phyloP scores from a whole-genome alignment of 208 protist genomes.

The Leishmania gerbilli region DNA sequence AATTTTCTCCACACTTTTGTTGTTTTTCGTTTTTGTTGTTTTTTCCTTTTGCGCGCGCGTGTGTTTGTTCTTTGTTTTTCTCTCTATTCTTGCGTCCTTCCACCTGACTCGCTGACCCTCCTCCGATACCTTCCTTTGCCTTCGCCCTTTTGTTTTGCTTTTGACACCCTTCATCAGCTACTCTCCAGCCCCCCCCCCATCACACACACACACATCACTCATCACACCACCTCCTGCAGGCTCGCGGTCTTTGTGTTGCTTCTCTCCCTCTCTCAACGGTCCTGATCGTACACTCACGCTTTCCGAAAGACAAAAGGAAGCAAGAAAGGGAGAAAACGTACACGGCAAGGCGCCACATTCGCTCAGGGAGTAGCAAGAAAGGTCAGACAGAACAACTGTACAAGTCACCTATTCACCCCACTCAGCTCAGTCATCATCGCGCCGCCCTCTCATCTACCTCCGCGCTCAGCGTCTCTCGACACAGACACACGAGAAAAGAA shows the following conservation, averaged over 20 bases:
- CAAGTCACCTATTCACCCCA: neutral
- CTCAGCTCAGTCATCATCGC: neutral
- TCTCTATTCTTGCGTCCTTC: slow-evolving; percentile 12
- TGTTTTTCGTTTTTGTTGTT: neutral
- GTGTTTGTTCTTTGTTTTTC: slow-evolving; percentile 4
- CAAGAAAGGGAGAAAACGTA: neutral
- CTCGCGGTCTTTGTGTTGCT: neutral
- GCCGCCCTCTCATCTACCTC: neutral
- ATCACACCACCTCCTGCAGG: neutral
- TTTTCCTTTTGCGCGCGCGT: neutral
- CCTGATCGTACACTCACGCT: neutral
- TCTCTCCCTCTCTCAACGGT: neutral
- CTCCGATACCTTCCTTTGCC: slow-evolving; percentile 10
- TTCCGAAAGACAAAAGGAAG: neutral
- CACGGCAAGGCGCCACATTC: neutral
- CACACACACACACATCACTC: no score
- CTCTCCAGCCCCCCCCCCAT: neutral
- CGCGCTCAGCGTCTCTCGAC: neutral
- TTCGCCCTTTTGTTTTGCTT: neutral
- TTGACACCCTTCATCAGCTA: neutral
- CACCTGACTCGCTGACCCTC: neutral
- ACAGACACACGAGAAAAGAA: neutral
- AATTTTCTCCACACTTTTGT: neutral
- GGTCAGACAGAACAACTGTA: neutral
- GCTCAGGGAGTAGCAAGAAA: neutral